Evolutionary conservation across 2,329 filamentous ascomycete genomes (phyloP).

Genomic region (Aureobasidium zeae): DNA sequence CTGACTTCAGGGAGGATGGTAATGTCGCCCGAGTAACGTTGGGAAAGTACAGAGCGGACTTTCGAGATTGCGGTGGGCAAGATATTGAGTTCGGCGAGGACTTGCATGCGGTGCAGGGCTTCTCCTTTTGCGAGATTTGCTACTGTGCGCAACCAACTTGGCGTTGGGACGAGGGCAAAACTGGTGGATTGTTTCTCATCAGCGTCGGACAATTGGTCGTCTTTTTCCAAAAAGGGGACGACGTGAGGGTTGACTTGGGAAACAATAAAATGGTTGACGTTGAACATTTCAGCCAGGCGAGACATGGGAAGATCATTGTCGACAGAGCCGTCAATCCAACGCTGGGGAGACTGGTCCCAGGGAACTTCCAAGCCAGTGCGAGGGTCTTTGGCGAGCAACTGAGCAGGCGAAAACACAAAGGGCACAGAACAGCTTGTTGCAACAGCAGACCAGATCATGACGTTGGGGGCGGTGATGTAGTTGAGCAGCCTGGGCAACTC

Average conservation of each 20-base stretch:
- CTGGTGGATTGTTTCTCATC: slow-evolving; percentile 27
- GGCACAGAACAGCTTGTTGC: slow-evolving; percentile 94
- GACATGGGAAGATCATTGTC: slow-evolving; percentile 92
- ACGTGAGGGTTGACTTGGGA: slow-evolving; percentile 96
- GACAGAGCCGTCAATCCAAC: slow-evolving; percentile 90
- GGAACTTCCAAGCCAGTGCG: slow-evolving; percentile 65
- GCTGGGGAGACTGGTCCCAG: slow-evolving; percentile 78
- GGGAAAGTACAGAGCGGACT: slow-evolving; percentile 68
- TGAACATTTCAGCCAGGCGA: slow-evolving; percentile 86
- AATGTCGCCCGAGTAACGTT: slow-evolving; percentile 90
- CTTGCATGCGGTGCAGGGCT: slow-evolving; percentile 68
- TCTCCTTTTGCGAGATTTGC: slow-evolving; percentile 70
- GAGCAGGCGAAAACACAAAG: slow-evolving; percentile 69
- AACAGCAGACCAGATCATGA: slow-evolving; percentile 93
- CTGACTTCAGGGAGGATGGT: slow-evolving; percentile 79
- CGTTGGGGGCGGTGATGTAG: slow-evolving; percentile 86
- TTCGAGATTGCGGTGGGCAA: slow-evolving; percentile 64
- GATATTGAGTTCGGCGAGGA: slow-evolving; percentile 69
- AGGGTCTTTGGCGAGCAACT: slow-evolving; percentile 76
- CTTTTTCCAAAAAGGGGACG: slow-evolving; percentile 70
- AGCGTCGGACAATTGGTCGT: slow-evolving; percentile 43
- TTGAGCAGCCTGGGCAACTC: slow-evolving; percentile 82
- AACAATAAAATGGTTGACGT: slow-evolving; percentile 96
- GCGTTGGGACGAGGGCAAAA: slow-evolving; percentile 34
- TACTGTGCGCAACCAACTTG: slow-evolving; percentile 56